Percentiles rank a stretch among this genome's conserved stretches.
Evolutionary conservation across 73 alveolate species (phyloP).

Genomic region (Diophrys appendiculata): DNA sequence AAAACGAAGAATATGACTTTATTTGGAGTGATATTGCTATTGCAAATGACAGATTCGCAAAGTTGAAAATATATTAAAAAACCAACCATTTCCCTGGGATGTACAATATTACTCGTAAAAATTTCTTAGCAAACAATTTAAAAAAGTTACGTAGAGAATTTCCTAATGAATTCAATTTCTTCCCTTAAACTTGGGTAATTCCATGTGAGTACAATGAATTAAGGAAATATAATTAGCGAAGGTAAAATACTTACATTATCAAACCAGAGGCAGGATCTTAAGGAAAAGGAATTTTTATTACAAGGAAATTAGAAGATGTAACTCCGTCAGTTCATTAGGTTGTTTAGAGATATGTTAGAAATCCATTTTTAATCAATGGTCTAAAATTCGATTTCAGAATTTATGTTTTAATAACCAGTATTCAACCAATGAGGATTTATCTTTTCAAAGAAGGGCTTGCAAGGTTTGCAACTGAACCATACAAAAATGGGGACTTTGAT

Average conservation of each 20-base stretch:
- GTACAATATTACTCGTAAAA: constrained; percentile 81
- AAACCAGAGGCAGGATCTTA: constrained; percentile 45
- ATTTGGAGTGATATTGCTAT: constrained; percentile 16
- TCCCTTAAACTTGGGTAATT: constrained; percentile 35
- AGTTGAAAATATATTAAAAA: constrained; percentile 66
- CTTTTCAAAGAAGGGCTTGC: constrained; percentile 68
- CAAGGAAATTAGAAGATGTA: constrained; percentile 1
- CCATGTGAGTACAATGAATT: constrained; percentile 25
- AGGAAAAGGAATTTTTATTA: constrained; percentile 37
- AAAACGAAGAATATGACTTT: constrained; percentile 13
- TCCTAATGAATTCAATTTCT: constrained; percentile 12
- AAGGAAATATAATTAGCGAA: neutral
- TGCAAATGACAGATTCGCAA: neutral
- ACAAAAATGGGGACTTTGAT: constrained; percentile 19
- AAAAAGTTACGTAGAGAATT: neutral
- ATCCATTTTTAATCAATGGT: constrained; percentile 85
- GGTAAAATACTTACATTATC: constrained; percentile 16
- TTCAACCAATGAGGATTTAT: constrained; percentile 59
- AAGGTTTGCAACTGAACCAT: constrained; percentile 61
- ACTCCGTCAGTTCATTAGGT: constrained; percentile 38
- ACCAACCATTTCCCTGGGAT: constrained; percentile 83
- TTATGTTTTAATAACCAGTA: constrained; percentile 70
- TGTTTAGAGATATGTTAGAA: constrained; percentile 73
- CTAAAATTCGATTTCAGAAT: constrained; percentile 88
- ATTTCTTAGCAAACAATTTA: constrained; percentile 44